Conservation (phyloP, 139 green algal genomes). For the Eudorina sp. region DNA sequence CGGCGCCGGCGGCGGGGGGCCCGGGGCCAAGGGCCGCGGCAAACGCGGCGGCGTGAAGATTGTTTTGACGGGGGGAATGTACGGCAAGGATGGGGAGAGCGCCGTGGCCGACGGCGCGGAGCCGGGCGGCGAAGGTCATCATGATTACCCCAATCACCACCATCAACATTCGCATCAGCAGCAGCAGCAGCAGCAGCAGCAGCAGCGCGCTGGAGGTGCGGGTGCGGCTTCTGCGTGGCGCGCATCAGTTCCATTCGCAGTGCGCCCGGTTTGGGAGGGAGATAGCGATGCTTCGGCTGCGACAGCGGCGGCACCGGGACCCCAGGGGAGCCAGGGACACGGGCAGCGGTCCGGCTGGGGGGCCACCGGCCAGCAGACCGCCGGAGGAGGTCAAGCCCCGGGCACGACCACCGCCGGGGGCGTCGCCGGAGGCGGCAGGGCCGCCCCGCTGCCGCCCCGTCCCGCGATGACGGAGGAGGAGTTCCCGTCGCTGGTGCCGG, state of each 20-base stretch:
- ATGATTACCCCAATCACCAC: no score
- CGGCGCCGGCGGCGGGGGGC: not conserved
- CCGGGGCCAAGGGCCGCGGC: not conserved
- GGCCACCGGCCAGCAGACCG: no score
- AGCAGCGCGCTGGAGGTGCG: no score
- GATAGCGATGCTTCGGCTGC: not conserved
- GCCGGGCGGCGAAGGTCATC: no score
- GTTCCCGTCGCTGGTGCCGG: constrained; percentile 14
- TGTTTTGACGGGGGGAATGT: not conserved
- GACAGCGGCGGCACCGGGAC: not conserved
- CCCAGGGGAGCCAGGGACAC: no score
- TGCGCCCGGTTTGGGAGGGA: constrained; percentile 12
- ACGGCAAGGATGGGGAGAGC: not conserved
- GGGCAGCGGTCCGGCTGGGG: no score
- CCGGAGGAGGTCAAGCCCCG: no score
- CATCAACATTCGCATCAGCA: no score
- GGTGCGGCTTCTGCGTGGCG: not conserved
- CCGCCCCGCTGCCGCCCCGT: not conserved
- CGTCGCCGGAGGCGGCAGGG: no score
- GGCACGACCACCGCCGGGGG: no score
- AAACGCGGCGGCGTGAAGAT: not conserved
- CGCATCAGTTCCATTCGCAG: not conserved
- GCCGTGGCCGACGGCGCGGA: no score
- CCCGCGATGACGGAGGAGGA: constrained; percentile 32
- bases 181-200: not conserved